A percentile compares a stretch with the other conserved stretches of the same genome.
Evolutionary conservation across 1,284 basidiomycete genomes (phyloP).

Genomic region (Ganoderma lingzhi): DNA sequence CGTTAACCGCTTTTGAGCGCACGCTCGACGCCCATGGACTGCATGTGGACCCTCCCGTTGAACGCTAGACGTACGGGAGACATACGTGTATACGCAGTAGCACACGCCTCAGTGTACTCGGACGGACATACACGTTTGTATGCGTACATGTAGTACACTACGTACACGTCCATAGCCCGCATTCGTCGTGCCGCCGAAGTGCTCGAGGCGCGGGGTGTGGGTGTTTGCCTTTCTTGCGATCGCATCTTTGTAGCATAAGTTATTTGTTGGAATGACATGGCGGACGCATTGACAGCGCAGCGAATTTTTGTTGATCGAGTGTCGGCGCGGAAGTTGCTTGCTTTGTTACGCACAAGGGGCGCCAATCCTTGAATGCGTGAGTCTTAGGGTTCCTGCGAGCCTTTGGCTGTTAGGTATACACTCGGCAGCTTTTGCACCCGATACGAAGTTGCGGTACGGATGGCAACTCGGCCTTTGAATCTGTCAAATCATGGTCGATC

Average conservation of each 20-base stretch:
- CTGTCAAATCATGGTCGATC: neutral
- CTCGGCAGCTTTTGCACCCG: no score
- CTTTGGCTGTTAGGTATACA: no score
- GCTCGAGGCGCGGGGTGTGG: constrained; percentile 8
- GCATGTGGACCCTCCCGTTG: neutral
- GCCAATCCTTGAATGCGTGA: neutral
- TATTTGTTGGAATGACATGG: constrained; percentile 18
- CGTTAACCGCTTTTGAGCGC: constrained; percentile 7
- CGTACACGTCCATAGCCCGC: neutral
- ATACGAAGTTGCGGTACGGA: no score
- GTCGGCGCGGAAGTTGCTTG: neutral
- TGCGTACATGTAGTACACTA: neutral
- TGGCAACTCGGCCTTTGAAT: neutral
- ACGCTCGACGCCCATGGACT: neutral
- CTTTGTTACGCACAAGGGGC: no score
- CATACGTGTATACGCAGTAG: neutral
- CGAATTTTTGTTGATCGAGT: neutral
- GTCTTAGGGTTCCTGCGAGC: neutral
- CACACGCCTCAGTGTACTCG: neutral
- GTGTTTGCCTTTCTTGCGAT: neutral
- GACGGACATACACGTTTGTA: constrained; percentile 1
- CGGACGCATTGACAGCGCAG: neutral
- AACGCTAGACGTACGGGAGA: neutral
- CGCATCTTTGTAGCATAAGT: constrained; percentile 18
- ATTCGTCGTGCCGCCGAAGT: constrained; percentile 12